These are phyloP conservation scores for Cadophora luteo-olivacea DNA, from an alignment of 2,329 filamentous ascomycete genomes.

Conservation along the genomic window DNA sequence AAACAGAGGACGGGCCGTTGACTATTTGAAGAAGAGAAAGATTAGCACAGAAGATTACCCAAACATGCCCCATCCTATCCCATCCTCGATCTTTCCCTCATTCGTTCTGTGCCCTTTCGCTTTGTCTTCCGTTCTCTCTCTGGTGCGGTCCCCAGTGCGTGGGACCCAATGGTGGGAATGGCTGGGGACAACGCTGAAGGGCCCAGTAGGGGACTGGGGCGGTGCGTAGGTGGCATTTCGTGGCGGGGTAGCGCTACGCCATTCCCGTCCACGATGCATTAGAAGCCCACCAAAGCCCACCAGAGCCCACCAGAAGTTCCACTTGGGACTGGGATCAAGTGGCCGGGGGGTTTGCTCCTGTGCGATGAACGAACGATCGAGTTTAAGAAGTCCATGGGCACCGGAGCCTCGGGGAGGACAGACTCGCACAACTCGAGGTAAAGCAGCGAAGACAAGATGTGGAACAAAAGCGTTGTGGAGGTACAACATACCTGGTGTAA, in stretches of 20 bases:
- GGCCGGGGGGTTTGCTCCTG: constrained; percentile 8
- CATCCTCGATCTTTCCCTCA: not conserved
- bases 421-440: not conserved
- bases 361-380: constrained; percentile 13
- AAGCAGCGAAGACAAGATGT: not conserved
- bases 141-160: not conserved
- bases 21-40: constrained; percentile 12
- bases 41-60: constrained; percentile 4
- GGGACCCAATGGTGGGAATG: constrained; percentile 6
- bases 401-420: not conserved
- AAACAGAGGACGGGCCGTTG: constrained; percentile 7
- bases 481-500: constrained; percentile 31
- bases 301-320: constrained; percentile 16
- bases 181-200: not conserved
- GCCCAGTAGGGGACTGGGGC: not conserved
- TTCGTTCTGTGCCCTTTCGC: not conserved
- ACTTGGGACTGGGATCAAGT: not conserved
- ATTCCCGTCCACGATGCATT: constrained; percentile 27
- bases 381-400: constrained; percentile 1
- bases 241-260: constrained; percentile 32
- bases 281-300: not conserved
- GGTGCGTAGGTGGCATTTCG: constrained; percentile 26
- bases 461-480: not conserved
- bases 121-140: not conserved
- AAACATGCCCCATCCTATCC: not conserved